A percentile compares a stretch with the other conserved stretches of the same genome.
These are phyloP conservation scores for Psidium friedrichsthalianum DNA, from an alignment of 345 rosid genomes.

Conservation along the genomic window DNA sequence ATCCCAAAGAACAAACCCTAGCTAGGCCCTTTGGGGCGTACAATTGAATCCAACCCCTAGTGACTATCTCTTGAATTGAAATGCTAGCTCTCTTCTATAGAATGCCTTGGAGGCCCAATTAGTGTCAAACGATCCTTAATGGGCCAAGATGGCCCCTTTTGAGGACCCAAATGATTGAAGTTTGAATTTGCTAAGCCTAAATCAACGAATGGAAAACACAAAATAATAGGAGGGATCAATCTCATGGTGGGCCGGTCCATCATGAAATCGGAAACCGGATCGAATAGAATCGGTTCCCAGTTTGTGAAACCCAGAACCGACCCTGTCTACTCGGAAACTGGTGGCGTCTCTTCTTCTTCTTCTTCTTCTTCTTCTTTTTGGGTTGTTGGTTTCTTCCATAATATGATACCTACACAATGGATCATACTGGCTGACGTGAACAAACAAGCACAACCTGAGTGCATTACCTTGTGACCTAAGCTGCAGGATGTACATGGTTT, in stretches of 20 bases:
- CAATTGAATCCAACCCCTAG: background rate
- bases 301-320: too few species aligned
- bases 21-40: background rate
- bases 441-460: background rate
- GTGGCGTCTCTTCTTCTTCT: too few species aligned
- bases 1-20: background rate
- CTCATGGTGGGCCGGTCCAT: too few species aligned
- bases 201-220: background rate
- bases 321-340: too few species aligned
- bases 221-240: too few species aligned
- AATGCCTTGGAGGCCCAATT: background rate
- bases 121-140: background rate
- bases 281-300: too few species aligned
- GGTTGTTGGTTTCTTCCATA: too few species aligned
- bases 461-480: too few species aligned
- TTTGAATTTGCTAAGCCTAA: background rate
- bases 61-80: background rate
- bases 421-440: background rate
- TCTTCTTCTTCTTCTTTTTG: too few species aligned
- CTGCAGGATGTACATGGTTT: background rate
- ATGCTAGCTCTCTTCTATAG: background rate
- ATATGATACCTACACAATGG: background rate
- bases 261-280: too few species aligned
- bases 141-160: background rate
- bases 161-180: background rate